phyloP scores from a whole-genome alignment of 352 stramenopile genomes.

The Bremia lactucae region DNA sequence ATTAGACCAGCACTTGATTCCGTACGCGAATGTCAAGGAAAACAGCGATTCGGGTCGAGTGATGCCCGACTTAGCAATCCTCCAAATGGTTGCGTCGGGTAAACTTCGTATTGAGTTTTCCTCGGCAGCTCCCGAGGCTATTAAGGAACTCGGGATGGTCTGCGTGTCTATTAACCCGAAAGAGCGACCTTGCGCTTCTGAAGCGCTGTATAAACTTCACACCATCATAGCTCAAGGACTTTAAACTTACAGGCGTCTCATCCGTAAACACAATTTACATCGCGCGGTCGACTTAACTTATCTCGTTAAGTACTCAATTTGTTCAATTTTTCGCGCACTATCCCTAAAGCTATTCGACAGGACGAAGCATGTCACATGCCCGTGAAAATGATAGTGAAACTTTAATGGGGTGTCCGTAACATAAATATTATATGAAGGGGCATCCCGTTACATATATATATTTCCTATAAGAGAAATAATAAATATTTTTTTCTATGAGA shows the following conservation, averaged over 20 bases:
- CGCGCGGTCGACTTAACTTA: too few relatives aligned
- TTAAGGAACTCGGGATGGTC: conserved; percentile 19
- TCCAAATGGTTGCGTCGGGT: conserved; percentile 38
- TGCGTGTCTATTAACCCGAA: conserved; percentile 31
- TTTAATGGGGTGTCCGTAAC: too few relatives aligned
- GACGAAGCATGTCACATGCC: too few relatives aligned
- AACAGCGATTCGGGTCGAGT: conserved; percentile 8
- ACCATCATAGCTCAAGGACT: conserved; percentile 15
- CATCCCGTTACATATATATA: too few relatives aligned
- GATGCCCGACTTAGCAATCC: conserved; percentile 26
- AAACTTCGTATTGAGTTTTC: conserved; percentile 33
- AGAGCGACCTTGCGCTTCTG: conserved; percentile 24
- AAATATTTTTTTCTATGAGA: too few relatives aligned
- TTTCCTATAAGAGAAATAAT: too few relatives aligned
- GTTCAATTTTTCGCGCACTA: conserved; percentile 14
- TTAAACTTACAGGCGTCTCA: too few relatives aligned
- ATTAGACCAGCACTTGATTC: conserved; percentile 23
- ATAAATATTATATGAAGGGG: too few relatives aligned
- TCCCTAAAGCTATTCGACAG: too few relatives aligned
- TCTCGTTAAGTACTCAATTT: too few relatives aligned
- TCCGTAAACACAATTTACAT: too few relatives aligned
- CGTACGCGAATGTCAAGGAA: conserved; percentile 23
- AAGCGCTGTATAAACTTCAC: conserved; percentile 34
- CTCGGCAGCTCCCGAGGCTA: conserved; percentile 5
- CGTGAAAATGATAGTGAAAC: too few relatives aligned